These are phyloP conservation scores for Cercospora zeina DNA, from an alignment of 2,329 filamentous ascomycete species.

Conservation along the genomic window DNA sequence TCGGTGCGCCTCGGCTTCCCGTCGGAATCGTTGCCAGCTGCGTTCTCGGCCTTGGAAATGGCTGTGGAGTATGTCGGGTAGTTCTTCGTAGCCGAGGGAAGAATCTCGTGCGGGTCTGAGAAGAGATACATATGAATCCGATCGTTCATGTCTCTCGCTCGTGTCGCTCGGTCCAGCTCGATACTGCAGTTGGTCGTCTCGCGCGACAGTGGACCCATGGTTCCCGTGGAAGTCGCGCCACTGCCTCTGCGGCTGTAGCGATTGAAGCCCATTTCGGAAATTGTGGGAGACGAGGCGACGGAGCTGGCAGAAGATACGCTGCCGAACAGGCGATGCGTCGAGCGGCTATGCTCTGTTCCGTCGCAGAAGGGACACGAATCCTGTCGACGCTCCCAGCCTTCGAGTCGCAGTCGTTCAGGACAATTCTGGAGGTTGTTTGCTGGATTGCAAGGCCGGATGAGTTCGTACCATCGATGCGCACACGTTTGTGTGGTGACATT, in stretches of 20 bases:
- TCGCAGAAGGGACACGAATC: slow-evolving; percentile 52
- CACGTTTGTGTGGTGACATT: slow-evolving; percentile 51
- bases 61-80: slow-evolving; percentile 35
- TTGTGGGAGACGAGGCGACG: slow-evolving; percentile 31
- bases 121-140: slow-evolving; percentile 40
- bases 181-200: slow-evolving; percentile 35
- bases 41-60: slow-evolving; percentile 25
- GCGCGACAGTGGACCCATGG: slow-evolving; percentile 34
- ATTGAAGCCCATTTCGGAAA: slow-evolving; percentile 25
- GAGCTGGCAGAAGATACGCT: slow-evolving; percentile 45
- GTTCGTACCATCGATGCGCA: slow-evolving; percentile 54
- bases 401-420: slow-evolving; percentile 47
- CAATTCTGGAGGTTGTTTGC: slow-evolving; percentile 52
- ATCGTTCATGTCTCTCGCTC: slow-evolving; percentile 40
- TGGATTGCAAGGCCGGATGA: slow-evolving; percentile 47
- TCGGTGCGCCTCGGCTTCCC: slow-evolving; percentile 13
- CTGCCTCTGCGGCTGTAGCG: slow-evolving; percentile 32
- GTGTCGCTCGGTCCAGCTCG: slow-evolving; percentile 35
- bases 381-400: slow-evolving; percentile 53
- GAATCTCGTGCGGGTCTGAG: slow-evolving; percentile 36
- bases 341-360: slow-evolving; percentile 40
- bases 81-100: slow-evolving; percentile 38
- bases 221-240: slow-evolving; percentile 28
- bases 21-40: slow-evolving; percentile 10
- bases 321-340: slow-evolving; percentile 53